A percentile compares a stretch with the other conserved stretches of the same genome.
Evolutionary conservation across 192 early-diverging fungal genomes (phyloP).

Genomic region (Geosiphon pyriformis): DNA sequence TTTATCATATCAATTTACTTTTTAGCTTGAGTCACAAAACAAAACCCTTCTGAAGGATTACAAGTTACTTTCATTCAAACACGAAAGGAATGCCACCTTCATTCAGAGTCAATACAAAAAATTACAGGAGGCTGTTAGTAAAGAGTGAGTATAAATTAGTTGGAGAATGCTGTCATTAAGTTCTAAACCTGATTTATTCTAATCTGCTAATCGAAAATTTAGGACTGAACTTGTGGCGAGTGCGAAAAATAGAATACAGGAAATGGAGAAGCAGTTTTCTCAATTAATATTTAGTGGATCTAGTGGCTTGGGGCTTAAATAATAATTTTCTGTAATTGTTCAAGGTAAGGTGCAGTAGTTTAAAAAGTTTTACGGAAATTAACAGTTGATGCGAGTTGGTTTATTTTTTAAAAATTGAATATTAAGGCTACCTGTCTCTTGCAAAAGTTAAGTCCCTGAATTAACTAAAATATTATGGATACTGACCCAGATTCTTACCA

Average conservation of each 20-base stretch:
- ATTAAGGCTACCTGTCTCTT: background rate
- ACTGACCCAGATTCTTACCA: too few relatives aligned
- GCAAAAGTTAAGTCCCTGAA: background rate
- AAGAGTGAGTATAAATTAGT: background rate
- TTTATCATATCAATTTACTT: background rate
- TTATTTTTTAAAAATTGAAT: background rate
- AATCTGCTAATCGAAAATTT: too few relatives aligned
- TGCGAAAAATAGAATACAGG: background rate
- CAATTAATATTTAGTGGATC: background rate
- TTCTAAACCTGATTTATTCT: background rate
- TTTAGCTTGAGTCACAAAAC: background rate
- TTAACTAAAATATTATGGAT: background rate
- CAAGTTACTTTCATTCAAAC: background rate
- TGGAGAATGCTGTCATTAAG: background rate
- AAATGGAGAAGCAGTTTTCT: background rate
- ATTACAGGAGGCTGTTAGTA: background rate
- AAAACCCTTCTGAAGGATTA: slow-evolving; percentile 2
- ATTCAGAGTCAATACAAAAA: background rate
- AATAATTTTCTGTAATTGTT: too few relatives aligned
- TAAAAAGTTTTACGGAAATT: too few relatives aligned
- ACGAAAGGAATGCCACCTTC: background rate
- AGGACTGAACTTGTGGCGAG: background rate
- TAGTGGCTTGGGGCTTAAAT: background rate
- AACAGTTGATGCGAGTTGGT: too few relatives aligned
- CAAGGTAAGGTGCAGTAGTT: too few relatives aligned